Conservation (phyloP, 1,139 yeast genomes). For the Candida mesenterica region DNA sequence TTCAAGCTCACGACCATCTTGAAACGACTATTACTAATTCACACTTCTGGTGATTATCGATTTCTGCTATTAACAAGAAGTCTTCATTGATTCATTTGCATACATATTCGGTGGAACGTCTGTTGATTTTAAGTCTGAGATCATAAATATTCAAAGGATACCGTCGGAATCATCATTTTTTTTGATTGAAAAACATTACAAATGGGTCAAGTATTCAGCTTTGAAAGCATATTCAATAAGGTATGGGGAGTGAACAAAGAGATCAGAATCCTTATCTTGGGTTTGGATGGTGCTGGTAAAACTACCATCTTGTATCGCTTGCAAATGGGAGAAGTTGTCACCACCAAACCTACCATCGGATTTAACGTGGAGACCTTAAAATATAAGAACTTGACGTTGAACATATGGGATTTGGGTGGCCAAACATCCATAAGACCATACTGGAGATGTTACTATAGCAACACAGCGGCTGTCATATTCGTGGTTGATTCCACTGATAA, state of each 20-base stretch:
- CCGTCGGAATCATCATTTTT: too few relatives aligned
- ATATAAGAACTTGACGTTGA: slow-evolving; percentile 86
- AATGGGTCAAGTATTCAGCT: slow-evolving; percentile 86
- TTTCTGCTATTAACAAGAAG: too few relatives aligned
- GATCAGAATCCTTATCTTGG: slow-evolving; percentile 85
- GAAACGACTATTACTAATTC: too few relatives aligned
- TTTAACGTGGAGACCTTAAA: slow-evolving; percentile 93
- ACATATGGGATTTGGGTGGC: slow-evolving; percentile 92
- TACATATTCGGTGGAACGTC: too few relatives aligned
- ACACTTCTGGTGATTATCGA: too few relatives aligned
- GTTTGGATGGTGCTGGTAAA: slow-evolving; percentile 97
- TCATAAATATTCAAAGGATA: too few relatives aligned
- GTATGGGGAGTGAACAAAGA: slow-evolving; percentile 92
- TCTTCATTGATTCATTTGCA: too few relatives aligned
- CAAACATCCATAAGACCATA: slow-evolving; percentile 96
- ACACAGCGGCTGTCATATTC: slow-evolving; percentile 93
- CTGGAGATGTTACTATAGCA: slow-evolving; percentile 96
- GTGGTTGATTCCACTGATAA: slow-evolving; percentile 97
- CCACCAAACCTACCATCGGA: slow-evolving; percentile 92
- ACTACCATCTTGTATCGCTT: slow-evolving; percentile 90
- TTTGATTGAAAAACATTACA: too few relatives aligned
- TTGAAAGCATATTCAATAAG: slow-evolving; percentile 68
- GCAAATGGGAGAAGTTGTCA: slow-evolving; percentile 91
- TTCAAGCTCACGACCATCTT: too few relatives aligned
- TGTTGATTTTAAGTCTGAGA: too few relatives aligned